Conservation (phyloP, 2,329 filamentous ascomycete species). For the Didymella segeticola region DNA sequence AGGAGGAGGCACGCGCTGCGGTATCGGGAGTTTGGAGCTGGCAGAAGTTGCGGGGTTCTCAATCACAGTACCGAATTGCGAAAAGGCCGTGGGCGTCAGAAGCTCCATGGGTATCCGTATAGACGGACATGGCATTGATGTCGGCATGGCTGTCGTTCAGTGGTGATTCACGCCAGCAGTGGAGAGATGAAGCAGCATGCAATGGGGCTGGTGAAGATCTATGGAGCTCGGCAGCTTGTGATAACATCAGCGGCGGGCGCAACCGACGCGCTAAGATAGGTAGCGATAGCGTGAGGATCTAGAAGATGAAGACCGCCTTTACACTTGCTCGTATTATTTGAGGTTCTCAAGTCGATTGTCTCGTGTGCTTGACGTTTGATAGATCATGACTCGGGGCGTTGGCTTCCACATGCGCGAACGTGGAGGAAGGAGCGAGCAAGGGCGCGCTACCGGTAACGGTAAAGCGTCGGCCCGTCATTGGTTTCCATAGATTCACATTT, state of each 20-base stretch:
- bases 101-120: constrained; percentile 64
- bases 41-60: constrained; percentile 69
- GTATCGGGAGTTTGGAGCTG: constrained; percentile 53
- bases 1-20: constrained; percentile 53
- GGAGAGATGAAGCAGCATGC: constrained; percentile 1
- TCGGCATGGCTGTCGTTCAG: constrained; percentile 40
- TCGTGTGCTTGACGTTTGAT: not conserved
- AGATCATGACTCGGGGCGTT: not conserved
- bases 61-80: constrained; percentile 83
- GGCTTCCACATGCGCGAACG: not conserved
- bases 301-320: not conserved
- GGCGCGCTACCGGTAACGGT: constrained; percentile 26
- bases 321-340: not conserved
- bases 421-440: constrained; percentile 3
- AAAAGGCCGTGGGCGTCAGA: constrained; percentile 74
- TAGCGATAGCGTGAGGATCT: constrained; percentile 19
- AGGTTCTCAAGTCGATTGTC: not conserved
- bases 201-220: constrained; percentile 18
- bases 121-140: constrained; percentile 49
- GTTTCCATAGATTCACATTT: constrained; percentile 9
- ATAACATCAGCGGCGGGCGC: constrained; percentile 15
- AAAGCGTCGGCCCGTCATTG: constrained; percentile 3
- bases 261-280: constrained; percentile 28
- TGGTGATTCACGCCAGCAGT: not conserved
- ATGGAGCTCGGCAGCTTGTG: constrained; percentile 11